Base-by-base conservation (phyloP, 2,329 filamentous ascomycete genomes). In the Myrmaecium sp. region DNA sequence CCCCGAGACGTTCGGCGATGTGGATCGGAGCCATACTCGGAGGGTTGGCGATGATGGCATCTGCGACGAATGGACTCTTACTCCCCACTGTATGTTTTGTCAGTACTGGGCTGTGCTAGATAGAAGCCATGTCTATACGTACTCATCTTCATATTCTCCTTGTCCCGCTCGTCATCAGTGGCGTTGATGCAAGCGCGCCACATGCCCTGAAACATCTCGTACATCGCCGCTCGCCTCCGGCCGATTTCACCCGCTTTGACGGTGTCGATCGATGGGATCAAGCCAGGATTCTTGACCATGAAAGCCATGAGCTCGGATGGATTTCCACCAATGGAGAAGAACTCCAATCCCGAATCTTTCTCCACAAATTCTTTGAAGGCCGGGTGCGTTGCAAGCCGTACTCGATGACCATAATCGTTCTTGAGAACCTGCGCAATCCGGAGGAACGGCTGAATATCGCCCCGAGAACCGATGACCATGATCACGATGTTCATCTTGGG, bases 291-390 rank as follows among this genome's bases (percentile, higher is more conserved):
- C 53, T 82, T 82, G 17, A 84, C 77, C 80, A 89, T 86, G 47
- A 83, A 86, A 0, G 76, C 74, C 80, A 86, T 86, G 2, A 89
- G 57, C 47, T 84, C 77, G 0, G 74, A 69, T 2, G 80, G 80
- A 38, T 86, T 73, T 2, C 80, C 80, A 2, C 79, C 79, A 2
- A 84, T 68, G 2, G 69, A 74, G 50, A 84, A 86, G 52, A 86
- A 86, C 38, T 86, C 79, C 0, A 86, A 59, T 0, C 71, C 74
- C 9, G 55, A 71, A 34, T 82, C 74, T 25, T 74, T 63, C 39
- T 80, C 65, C 1, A 86, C 68, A 38, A 84, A 82, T 0, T 80
- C 67, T 25, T 70, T 70, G 46, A 86, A 86, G 0, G 70, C 70
- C 2, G 77, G 75, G 41, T 86, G 80, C 0, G 78, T 84, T 2